Percentiles rank a stretch among this genome's conserved stretches.
Evolutionary conservation across 257 asterid genomes (phyloP).

Genomic region (Rhazya stricta): DNA sequence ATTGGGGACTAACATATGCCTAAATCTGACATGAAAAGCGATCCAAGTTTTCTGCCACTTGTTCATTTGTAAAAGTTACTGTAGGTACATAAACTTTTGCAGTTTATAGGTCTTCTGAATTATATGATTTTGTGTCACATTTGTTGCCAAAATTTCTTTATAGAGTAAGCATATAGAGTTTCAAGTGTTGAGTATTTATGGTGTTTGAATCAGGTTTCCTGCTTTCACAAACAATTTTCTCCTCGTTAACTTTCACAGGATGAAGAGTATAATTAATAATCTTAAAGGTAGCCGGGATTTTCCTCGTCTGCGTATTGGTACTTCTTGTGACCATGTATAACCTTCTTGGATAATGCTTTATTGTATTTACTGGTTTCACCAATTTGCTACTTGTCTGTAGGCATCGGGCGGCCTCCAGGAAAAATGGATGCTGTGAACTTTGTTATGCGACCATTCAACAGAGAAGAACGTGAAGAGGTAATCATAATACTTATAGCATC

Average conservation of each 20-base stretch:
- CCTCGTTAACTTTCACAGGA: slow-evolving; percentile 42
- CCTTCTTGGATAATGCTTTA: neutral
- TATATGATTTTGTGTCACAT: neutral
- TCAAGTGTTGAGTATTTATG: neutral
- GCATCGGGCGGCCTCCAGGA: slow-evolving; percentile 95
- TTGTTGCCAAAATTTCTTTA: neutral
- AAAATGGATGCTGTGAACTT: slow-evolving; percentile 71
- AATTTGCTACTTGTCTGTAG: slow-evolving; percentile 26
- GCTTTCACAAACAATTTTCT: neutral
- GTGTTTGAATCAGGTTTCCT: neutral
- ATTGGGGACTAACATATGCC: neutral
- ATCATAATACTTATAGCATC: neutral
- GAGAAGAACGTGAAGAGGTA: slow-evolving; percentile 82
- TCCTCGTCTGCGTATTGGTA: slow-evolving; percentile 90
- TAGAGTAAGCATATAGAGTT: neutral
- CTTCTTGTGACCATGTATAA: slow-evolving; percentile 7
- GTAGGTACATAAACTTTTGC: neutral
- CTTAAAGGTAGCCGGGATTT: slow-evolving; percentile 77
- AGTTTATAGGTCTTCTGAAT: neutral
- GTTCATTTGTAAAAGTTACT: neutral
- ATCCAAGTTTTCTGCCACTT: neutral
- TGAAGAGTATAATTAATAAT: slow-evolving; percentile 80
- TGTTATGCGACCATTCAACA: slow-evolving; percentile 80
- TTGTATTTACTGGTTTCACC: neutral
- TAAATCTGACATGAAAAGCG: neutral